phyloP scores from a whole-genome alignment of 495 filamentous ascomycete genomes.

The Xylaria cubensis region DNA sequence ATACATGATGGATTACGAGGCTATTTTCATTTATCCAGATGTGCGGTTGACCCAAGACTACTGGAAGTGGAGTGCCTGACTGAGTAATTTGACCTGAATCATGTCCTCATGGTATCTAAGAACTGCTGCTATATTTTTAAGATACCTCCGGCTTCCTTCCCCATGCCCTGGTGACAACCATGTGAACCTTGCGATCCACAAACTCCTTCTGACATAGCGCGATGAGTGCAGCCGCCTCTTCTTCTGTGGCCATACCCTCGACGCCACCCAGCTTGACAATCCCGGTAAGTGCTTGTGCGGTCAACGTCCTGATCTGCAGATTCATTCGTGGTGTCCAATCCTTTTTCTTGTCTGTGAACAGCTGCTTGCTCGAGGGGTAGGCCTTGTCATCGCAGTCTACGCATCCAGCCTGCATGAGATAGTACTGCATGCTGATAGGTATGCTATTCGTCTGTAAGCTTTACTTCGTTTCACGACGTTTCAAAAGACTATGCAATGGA shows the following conservation, averaged over 20 bases:
- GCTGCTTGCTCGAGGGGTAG: not conserved
- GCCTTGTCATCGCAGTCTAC: slow-evolving; percentile 19
- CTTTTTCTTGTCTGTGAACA: not conserved
- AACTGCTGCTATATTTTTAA: not conserved
- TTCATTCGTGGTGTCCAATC: slow-evolving; percentile 15
- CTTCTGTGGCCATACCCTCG: slow-evolving; percentile 19
- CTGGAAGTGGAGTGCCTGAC: not conserved
- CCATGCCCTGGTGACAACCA: slow-evolving; percentile 15
- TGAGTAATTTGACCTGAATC: not conserved
- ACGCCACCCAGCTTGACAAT: slow-evolving; percentile 14
- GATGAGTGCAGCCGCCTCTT: slow-evolving; percentile 15
- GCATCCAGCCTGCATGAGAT: slow-evolving; percentile 13
- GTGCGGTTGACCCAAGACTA: not conserved
- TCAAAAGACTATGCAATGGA: not conserved
- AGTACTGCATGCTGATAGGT: slow-evolving; percentile 13
- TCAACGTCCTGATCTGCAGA: not conserved
- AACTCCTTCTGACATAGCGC: not conserved
- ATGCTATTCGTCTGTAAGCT: slow-evolving; percentile 11
- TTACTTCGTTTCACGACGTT: not conserved
- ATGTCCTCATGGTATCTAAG: not conserved
- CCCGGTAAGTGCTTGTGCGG: slow-evolving; percentile 9
- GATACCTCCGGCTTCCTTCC: slow-evolving; percentile 13
- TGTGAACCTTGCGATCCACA: slow-evolving; percentile 9
- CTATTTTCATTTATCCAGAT: too few relatives aligned
- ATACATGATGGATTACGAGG: too few relatives aligned